Conservation (phyloP, 192 early-diverging fungal genomes). For the Coemansia sp. region DNA sequence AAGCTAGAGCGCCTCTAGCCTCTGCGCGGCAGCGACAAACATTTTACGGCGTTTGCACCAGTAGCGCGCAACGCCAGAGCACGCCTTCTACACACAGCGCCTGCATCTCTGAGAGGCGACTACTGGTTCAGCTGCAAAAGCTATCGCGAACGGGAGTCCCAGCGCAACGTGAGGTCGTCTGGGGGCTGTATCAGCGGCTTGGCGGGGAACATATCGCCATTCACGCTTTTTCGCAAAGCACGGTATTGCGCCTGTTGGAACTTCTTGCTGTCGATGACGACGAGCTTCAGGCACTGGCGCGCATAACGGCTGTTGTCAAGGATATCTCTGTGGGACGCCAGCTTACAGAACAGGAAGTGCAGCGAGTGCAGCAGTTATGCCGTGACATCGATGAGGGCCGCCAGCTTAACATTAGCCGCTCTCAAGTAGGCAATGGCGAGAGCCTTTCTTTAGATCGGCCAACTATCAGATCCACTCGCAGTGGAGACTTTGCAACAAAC, state of each 20-base stretch:
- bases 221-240: constrained; percentile 10
- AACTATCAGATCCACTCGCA: neutral
- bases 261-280: constrained; percentile 27
- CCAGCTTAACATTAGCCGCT: neutral
- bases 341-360: constrained; percentile 20
- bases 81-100: neutral
- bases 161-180: constrained; percentile 26
- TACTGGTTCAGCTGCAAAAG: constrained; percentile 13
- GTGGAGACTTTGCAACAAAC: neutral
- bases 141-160: constrained; percentile 15
- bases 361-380: constrained; percentile 21
- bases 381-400: neutral
- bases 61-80: neutral
- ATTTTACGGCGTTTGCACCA: neutral
- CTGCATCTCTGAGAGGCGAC: neutral
- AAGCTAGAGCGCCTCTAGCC: neutral
- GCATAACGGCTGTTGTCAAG: constrained; percentile 14
- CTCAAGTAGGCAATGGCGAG: neutral
- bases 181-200: constrained; percentile 28
- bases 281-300: constrained; percentile 15
- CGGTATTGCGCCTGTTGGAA: constrained; percentile 24
- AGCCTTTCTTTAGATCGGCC: neutral
- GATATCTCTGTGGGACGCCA: constrained; percentile 7
- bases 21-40: neutral
- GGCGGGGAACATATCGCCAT: neutral